These are phyloP conservation scores for Lachancea waltii DNA, from an alignment of 805 yeast genomes.

Conservation along the genomic window DNA sequence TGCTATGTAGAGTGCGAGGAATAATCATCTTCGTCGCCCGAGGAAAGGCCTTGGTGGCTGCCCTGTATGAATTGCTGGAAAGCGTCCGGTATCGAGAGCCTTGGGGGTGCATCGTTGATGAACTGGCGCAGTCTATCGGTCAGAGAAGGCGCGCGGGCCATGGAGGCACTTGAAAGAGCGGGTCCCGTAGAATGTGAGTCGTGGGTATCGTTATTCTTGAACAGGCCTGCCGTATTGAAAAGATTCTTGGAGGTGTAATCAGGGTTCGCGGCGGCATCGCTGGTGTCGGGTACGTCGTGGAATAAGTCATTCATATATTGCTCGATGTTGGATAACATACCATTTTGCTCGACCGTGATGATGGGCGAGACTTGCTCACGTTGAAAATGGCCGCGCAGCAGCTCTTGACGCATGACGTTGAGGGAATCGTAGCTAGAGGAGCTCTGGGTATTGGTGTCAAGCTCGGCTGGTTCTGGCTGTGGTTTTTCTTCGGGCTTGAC, in stretches of 20 bases:
- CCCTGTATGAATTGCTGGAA: conserved; percentile 10
- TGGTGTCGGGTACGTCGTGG: conserved; percentile 9
- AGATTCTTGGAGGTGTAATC: conserved; percentile 16
- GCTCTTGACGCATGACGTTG: conserved; percentile 9
- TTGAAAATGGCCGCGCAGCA: conserved; percentile 20
- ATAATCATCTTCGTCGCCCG: conserved; percentile 12
- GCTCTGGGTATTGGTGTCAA: conserved; percentile 1
- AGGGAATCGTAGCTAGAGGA: not conserved
- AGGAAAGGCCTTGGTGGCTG: conserved; percentile 12
- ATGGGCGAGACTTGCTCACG: conserved; percentile 21
- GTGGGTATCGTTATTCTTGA: conserved; percentile 7
- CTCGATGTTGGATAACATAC: conserved; percentile 17
- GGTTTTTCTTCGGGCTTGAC: conserved; percentile 54
- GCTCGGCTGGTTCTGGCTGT: conserved; percentile 5
- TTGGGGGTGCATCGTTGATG: conserved; percentile 13
- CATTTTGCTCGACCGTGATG: conserved; percentile 15
- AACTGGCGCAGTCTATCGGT: conserved; percentile 15
- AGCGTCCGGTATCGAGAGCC: conserved; percentile 9
- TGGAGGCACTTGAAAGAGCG: conserved; percentile 7
- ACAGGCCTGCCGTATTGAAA: conserved; percentile 15
- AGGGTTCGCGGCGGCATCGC: conserved; percentile 5
- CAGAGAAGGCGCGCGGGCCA: conserved; percentile 13
- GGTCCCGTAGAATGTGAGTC: not conserved
- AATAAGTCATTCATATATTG: conserved; percentile 18
- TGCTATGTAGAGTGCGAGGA: not conserved